Evolutionary conservation across 345 rosid species (phyloP), one percentile per base, ranked within the genome.

Genomic region (Rubroshorea leprosula): DNA sequence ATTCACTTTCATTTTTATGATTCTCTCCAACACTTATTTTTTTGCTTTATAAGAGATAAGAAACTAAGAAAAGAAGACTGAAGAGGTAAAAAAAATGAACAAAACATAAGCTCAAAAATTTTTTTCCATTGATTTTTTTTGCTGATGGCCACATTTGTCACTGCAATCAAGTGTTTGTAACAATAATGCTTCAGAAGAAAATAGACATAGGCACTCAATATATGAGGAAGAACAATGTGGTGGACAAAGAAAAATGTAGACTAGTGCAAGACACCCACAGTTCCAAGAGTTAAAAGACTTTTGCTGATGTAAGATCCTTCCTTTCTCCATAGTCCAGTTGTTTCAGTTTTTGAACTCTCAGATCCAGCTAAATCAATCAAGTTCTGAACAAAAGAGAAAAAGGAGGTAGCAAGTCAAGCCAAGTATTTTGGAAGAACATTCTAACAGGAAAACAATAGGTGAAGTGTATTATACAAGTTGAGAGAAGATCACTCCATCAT

Each of bases 271-370:
- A 60, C 52, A 78, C 93, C 11, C 77, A 94, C 99, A 50, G 99
- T 90, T 74, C 99, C 99, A 71, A 94, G 91, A 68, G 99, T 94
- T 27, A 94, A 80, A 74, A 94, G 99, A 64, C 97, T 94, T 83
- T 94, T 94, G 82, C 90, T 94, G 68, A 94, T 94, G 78, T 87
- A 94, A 68, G 99, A 78, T 68, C 97, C 99, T 75, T 94, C 99
- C 75, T 90, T 94, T 70, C 99, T 85, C 75, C 99, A 69, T 51
- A 94, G 54, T 57, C 99, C 99, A 65, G 95, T 90, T 63, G 99
- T 94, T 78, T 94, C 99, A 15, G 99, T 90, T 80, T 94, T 94
- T 64, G 99, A 90, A 76, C 99, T 94, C 83, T 94, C 99, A 54
- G 99, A 94, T 70, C 99, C 99, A 69, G 99, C 99, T 50, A 94